Evolutionary conservation across 129 eudicot genomes (phyloP).

Genomic region (Heracleum sosnowskyi): DNA sequence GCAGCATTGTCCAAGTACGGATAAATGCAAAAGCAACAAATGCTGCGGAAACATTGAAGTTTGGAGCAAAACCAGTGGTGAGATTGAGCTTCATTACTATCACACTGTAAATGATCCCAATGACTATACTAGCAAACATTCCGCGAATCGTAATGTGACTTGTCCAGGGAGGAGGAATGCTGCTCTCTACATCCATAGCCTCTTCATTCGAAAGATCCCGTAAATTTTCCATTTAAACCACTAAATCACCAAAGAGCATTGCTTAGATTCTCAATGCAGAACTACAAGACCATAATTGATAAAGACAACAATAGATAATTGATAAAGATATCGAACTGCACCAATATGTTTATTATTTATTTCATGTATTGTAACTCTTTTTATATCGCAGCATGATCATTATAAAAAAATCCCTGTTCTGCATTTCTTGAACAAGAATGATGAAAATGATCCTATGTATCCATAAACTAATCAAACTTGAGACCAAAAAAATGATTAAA

Average conservation of each 20-base stretch:
- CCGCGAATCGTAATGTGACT: slow-evolving; percentile 80
- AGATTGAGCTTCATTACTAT: slow-evolving; percentile 85
- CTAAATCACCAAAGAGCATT: neutral
- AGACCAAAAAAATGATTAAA: neutral
- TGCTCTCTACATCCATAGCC: slow-evolving; percentile 25
- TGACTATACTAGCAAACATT: slow-evolving; percentile 52
- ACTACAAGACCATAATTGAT: neutral
- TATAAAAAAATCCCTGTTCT: no score
- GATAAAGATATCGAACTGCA: neutral
- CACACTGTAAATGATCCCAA: slow-evolving; percentile 77
- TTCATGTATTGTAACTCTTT: neutral
- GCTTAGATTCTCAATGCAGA: neutral
- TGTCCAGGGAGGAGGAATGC: slow-evolving; percentile 77
- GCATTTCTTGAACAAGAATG: neutral
- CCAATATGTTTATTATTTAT: neutral
- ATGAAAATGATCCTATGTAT: neutral
- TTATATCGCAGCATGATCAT: no score
- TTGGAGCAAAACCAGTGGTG: slow-evolving; percentile 84
- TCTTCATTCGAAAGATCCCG: slow-evolving; percentile 8
- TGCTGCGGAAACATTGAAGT: slow-evolving; percentile 91
- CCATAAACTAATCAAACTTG: neutral
- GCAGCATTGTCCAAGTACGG: slow-evolving; percentile 57
- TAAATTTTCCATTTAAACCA: neutral
- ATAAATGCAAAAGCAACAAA: slow-evolving; percentile 77
- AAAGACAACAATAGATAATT: neutral